Conservation (phyloP, 352 stramenopile species). For the Thraustotheca clavata region DNA sequence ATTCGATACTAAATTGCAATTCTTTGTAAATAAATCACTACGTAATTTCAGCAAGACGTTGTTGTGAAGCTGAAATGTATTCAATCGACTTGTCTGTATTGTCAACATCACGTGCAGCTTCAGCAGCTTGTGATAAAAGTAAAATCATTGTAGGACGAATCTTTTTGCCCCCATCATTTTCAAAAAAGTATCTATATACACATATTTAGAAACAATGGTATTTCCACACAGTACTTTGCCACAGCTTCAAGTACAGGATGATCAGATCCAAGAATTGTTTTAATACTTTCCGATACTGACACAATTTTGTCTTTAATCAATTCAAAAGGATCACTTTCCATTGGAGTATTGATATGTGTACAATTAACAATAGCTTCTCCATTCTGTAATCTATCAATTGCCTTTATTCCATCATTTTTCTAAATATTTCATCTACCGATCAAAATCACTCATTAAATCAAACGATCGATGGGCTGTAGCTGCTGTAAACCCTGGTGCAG, state of each 20-base stretch:
- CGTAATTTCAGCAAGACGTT: constrained; percentile 80
- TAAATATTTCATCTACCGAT: constrained; percentile 23
- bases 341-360: constrained; percentile 26
- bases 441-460: constrained; percentile 37
- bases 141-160: constrained; percentile 97
- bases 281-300: constrained; percentile 91
- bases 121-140: constrained; percentile 88
- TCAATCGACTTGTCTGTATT: constrained; percentile 53
- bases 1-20: too few relatives aligned
- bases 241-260: constrained; percentile 96
- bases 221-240: constrained; percentile 47
- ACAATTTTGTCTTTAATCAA: constrained; percentile 89
- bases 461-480: constrained; percentile 26
- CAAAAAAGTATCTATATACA: constrained; percentile 84
- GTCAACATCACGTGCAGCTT: constrained; percentile 59
- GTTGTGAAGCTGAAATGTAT: constrained; percentile 63
- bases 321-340: constrained; percentile 86
- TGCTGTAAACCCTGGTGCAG: constrained; percentile 51
- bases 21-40: constrained; percentile 34
- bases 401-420: not conserved
- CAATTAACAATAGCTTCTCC: not conserved
- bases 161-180: constrained; percentile 96
- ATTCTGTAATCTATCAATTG: not conserved
- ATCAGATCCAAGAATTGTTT: constrained; percentile 93
- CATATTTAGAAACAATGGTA: not conserved